Conservation (phyloP, 2,329 filamentous ascomycete species). For the Exophiala mesophila region DNA sequence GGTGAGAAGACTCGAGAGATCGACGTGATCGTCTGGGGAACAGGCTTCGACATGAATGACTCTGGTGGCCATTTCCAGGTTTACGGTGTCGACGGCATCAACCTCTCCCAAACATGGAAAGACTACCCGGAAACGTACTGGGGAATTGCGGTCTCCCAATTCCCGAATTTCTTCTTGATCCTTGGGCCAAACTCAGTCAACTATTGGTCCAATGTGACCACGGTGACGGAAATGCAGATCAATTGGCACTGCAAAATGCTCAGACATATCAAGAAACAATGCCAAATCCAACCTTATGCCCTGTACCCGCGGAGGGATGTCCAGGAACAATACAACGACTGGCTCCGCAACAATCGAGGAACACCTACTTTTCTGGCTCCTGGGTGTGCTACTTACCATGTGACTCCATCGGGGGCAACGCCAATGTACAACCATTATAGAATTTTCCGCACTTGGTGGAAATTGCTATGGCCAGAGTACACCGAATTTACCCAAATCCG, state of each 20-base stretch:
- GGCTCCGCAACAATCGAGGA: background rate
- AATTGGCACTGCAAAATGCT: slow-evolving; percentile 3
- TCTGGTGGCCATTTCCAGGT: slow-evolving; percentile 5
- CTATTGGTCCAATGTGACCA: slow-evolving; percentile 7
- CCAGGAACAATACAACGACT: slow-evolving; percentile 3
- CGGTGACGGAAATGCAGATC: slow-evolving; percentile 1
- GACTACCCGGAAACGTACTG: slow-evolving; percentile 31
- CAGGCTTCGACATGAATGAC: slow-evolving; percentile 6
- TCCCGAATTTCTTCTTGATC: slow-evolving; percentile 32
- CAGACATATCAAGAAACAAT: slow-evolving; percentile 1
- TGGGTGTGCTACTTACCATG: slow-evolving; percentile 3
- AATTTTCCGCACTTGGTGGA: slow-evolving; percentile 2
- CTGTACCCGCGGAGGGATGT: background rate
- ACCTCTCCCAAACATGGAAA: slow-evolving; percentile 2
- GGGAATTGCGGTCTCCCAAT: slow-evolving; percentile 28
- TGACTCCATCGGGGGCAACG: slow-evolving; percentile 1
- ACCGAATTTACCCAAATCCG: background rate
- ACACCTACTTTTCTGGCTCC: slow-evolving; percentile 2
- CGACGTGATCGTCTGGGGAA: slow-evolving; percentile 5
- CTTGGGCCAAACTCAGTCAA: slow-evolving; percentile 30
- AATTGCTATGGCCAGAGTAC: background rate
- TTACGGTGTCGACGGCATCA: slow-evolving; percentile 3
- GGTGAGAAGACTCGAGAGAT: slow-evolving; percentile 1
- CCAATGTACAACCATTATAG: slow-evolving; percentile 4
- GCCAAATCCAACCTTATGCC: slow-evolving; percentile 2